These are phyloP conservation scores for Termitomyces sp. DNA, from an alignment of 768 basidiomycete genomes.

Conservation along the genomic window DNA sequence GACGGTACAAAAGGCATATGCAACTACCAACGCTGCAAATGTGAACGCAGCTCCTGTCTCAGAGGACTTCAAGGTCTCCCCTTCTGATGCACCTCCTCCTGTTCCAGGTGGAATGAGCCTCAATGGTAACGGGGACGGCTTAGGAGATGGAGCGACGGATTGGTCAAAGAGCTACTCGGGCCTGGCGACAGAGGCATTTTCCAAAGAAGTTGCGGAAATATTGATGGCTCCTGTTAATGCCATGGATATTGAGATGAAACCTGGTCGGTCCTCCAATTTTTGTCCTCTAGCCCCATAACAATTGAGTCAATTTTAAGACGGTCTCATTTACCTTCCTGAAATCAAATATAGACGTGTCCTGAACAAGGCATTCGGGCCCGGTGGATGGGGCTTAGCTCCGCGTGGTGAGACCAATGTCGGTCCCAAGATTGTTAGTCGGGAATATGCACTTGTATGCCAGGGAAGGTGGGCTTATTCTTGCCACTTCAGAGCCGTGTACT, in stretches of 20 bases:
- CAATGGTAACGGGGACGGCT: background rate
- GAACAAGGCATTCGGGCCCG: conserved; percentile 93
- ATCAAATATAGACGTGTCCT: conserved; percentile 92
- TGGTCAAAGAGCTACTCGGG: conserved; percentile 91
- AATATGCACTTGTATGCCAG: conserved; percentile 91
- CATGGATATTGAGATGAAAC: conserved; percentile 87
- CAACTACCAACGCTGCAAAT: conserved; percentile 9
- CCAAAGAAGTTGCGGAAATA: conserved; percentile 65
- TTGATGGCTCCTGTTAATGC: conserved; percentile 73
- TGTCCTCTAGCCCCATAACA: background rate
- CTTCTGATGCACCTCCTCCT: conserved; percentile 7
- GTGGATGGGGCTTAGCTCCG: conserved; percentile 95
- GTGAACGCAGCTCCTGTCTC: background rate
- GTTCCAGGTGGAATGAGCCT: conserved; percentile 2
- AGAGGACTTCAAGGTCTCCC: conserved; percentile 7
- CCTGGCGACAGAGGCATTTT: conserved; percentile 70
- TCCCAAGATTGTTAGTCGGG: conserved; percentile 82
- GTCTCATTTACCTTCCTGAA: conserved; percentile 91
- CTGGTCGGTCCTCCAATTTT: conserved; percentile 47
- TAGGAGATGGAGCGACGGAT: conserved; percentile 39
- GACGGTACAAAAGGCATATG: conserved; percentile 4
- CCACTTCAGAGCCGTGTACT: background rate
- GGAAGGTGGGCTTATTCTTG: conserved; percentile 57
- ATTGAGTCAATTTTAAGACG: conserved; percentile 46
- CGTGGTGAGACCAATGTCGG: conserved; percentile 88